Evolutionary conservation across 129 eudicot genomes (phyloP).

Genomic region (Lactuca saligna): DNA sequence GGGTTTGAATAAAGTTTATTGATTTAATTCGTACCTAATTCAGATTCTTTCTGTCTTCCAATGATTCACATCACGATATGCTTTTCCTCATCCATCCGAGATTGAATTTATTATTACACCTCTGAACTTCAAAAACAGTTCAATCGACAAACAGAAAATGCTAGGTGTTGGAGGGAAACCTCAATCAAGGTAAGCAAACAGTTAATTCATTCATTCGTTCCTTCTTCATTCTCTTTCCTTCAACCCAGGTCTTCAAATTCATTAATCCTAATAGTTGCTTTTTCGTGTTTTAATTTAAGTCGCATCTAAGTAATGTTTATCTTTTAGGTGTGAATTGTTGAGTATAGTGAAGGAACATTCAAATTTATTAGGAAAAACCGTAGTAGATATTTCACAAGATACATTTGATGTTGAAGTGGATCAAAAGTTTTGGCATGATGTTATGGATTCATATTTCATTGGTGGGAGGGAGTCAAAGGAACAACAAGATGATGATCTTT

Average conservation of each 20-base stretch:
- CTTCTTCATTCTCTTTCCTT: neutral
- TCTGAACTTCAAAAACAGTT: neutral
- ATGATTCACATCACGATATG: too few species aligned
- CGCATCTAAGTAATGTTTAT: neutral
- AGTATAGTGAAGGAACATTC: conserved; percentile 93
- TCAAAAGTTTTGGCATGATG: conserved; percentile 74
- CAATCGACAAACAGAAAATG: conserved; percentile 29
- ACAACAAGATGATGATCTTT: conserved; percentile 86
- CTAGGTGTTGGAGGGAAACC: conserved; percentile 42
- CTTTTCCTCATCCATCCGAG: neutral
- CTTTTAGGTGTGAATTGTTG: conserved; percentile 72
- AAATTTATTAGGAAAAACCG: conserved; percentile 59
- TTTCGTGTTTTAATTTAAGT: too few species aligned
- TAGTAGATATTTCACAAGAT: conserved; percentile 55
- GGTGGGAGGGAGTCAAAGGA: conserved; percentile 70
- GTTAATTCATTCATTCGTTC: neutral
- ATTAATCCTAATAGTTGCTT: neutral
- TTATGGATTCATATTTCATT: conserved; percentile 72
- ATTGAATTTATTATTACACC: conserved; percentile 9
- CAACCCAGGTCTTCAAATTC: neutral
- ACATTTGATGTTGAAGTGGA: conserved; percentile 79
- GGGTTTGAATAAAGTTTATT: too few species aligned
- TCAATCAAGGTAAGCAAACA: conserved; percentile 52
- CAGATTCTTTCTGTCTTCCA: too few species aligned
- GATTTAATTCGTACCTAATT: too few species aligned